These are phyloP conservation scores for Macrolepiota fuliginosa DNA, from an alignment of 768 basidiomycete species.

Conservation along the genomic window DNA sequence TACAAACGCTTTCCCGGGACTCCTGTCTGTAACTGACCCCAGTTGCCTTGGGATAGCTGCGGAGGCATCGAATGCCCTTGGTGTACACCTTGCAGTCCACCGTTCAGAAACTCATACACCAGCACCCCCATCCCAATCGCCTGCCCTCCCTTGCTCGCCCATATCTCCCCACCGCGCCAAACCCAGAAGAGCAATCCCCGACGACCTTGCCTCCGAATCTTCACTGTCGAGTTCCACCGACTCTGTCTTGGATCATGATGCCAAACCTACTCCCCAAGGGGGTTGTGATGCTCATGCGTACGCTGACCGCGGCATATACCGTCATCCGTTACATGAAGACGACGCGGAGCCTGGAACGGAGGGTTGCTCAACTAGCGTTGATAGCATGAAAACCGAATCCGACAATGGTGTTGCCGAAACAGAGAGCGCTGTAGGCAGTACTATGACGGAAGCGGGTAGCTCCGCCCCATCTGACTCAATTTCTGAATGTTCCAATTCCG, in stretches of 20 bases:
- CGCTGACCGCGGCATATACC: neutral
- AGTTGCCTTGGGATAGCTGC: neutral
- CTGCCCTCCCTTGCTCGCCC: neutral
- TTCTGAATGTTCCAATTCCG: constrained; percentile 17
- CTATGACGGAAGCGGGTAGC: constrained; percentile 1
- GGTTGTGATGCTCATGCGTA: neutral
- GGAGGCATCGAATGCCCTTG: neutral
- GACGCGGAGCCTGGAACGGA: neutral
- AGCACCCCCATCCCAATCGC: neutral
- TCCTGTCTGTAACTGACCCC: neutral
- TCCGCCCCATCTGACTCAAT: constrained; percentile 4
- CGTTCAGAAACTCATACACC: neutral
- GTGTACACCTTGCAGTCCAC: neutral
- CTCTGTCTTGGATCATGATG: neutral
- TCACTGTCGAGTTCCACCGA: neutral
- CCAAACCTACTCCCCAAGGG: neutral
- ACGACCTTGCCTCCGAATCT: neutral
- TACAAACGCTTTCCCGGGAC: neutral
- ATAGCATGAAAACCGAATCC: constrained; percentile 3
- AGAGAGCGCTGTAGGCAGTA: constrained; percentile 6
- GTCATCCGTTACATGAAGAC: neutral
- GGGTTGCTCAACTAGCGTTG: neutral
- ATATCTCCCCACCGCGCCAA: constrained; percentile 10
- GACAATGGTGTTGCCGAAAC: constrained; percentile 1
- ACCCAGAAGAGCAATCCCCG: constrained; percentile 1